Percentiles rank a stretch among this genome's conserved stretches.
These are phyloP conservation scores for Malus hybrid DNA, from an alignment of 331 rosid species.

Conservation along the genomic window DNA sequence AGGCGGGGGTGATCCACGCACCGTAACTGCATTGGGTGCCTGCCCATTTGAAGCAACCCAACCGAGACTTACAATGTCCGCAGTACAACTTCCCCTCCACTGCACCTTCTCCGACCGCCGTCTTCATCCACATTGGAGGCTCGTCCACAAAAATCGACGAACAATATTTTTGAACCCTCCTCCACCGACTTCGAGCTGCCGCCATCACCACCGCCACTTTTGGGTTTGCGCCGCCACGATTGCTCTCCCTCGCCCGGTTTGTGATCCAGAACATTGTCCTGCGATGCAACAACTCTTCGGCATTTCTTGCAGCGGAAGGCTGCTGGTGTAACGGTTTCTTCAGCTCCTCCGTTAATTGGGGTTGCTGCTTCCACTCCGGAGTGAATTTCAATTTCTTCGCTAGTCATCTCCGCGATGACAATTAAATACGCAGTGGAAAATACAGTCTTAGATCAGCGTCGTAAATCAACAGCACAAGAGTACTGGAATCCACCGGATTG, in stretches of 20 bases:
- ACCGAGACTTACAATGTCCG: constrained; percentile 80
- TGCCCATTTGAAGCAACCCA: constrained; percentile 91
- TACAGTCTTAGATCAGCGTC: too few relatives aligned
- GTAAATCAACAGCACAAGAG: too few relatives aligned
- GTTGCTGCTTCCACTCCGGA: constrained; percentile 33
- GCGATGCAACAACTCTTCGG: constrained; percentile 69
- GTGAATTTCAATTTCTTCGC: constrained; percentile 18
- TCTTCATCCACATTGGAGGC: constrained; percentile 91
- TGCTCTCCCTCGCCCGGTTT: constrained; percentile 86
- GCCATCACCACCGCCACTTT: constrained; percentile 14
- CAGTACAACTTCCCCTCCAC: constrained; percentile 86
- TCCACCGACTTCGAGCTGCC: constrained; percentile 57
- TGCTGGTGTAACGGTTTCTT: constrained; percentile 30
- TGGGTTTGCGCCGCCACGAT: constrained; percentile 61
- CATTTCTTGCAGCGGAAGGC: constrained; percentile 88
- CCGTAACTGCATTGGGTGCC: constrained; percentile 97
- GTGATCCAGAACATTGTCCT: constrained; percentile 77
- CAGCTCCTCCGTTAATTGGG: constrained; percentile 19
- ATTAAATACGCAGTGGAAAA: too few relatives aligned
- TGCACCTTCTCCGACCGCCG: constrained; percentile 90
- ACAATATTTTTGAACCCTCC: constrained; percentile 56
- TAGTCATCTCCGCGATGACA: too few relatives aligned
- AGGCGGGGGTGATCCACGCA: constrained; percentile 95
- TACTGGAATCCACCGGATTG: too few relatives aligned
- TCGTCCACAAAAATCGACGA: constrained; percentile 75